Base-by-base conservation (phyloP, 2,329 filamentous ascomycete species). In the Aotearoamyces nothofagi region DNA sequence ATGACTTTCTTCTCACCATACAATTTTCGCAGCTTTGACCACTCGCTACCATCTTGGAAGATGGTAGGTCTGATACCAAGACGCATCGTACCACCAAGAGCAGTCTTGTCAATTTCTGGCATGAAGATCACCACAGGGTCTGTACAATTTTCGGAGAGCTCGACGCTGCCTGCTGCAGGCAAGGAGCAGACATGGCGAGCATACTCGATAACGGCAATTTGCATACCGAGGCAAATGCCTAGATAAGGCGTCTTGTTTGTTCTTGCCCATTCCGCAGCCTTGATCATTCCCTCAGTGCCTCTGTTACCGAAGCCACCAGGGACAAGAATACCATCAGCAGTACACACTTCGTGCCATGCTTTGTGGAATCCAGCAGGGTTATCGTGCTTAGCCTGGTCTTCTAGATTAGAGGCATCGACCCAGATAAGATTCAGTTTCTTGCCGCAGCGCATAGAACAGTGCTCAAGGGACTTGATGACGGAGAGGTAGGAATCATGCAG, bases 251-350 rank as follows among this genome's bases (percentile, higher is more conserved):
- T 69, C 37, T 78, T 75, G 43, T 83, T 75, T 40, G 78, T 77
- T 32, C 90, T 75, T 2, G 87, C 86, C 76, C 80, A 94, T 39
- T 75, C 77, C n/a, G 79, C 78, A 3, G 78, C 80, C 31, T 71
- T 61, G 45, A 96, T 77, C 84, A 96, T 96, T 37, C 90, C 90
- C 49, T 87, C 77, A 1, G 73, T 83, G 33, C 83, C 87, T 42
- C 90, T 66, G 20, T 63, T 57, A 26, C 87, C 87, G 37, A 74
- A 74, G 2, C 65, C 64, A 23, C 70, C 70, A 1, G 63, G 67
- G 15, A 76, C 56, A 15, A 77, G 43, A n/a, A 70, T 55, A 15
- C 64, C 67, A 29, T 63, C 58, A 6, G 83, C 80, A 2, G 70
- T 76, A 52, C 72, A 77, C 22, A 92, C 65, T 16, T 68, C 61